phyloP scores from a whole-genome alignment of 2,329 filamentous ascomycete species.

The Cryphonectria carpinicola region DNA sequence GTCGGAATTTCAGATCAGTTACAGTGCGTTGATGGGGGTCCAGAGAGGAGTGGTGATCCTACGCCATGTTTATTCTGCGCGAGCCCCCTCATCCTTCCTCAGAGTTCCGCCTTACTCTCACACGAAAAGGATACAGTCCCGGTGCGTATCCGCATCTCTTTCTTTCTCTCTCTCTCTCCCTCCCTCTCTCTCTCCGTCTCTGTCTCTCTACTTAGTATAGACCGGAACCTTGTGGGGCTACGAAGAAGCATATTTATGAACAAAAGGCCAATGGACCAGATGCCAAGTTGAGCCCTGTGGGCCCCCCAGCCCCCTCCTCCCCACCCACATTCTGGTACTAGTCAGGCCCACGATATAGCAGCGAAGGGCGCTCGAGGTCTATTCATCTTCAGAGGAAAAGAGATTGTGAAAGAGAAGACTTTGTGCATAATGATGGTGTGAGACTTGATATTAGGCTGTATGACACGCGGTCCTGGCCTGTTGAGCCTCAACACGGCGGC shows the following conservation, averaged over 20 bases:
- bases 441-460: neutral
- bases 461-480: neutral
- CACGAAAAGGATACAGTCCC: neutral
- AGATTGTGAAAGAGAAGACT: neutral
- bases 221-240: neutral
- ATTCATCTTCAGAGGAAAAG: neutral
- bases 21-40: neutral
- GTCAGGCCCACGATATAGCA: neutral
- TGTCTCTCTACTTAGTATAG: no score
- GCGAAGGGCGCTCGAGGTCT: neutral
- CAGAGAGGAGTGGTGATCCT: neutral
- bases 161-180: no score
- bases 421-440: neutral
- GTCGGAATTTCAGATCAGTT: neutral
- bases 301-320: neutral
- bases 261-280: neutral
- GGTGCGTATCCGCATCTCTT: neutral
- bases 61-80: neutral
- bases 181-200: neutral
- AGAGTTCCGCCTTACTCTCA: neutral
- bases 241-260: neutral
- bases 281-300: neutral
- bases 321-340: neutral
- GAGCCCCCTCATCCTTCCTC: neutral
- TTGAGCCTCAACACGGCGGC: neutral